Conservation (phyloP, 305 asterid genomes). For the Fraxinus velutina region DNA sequence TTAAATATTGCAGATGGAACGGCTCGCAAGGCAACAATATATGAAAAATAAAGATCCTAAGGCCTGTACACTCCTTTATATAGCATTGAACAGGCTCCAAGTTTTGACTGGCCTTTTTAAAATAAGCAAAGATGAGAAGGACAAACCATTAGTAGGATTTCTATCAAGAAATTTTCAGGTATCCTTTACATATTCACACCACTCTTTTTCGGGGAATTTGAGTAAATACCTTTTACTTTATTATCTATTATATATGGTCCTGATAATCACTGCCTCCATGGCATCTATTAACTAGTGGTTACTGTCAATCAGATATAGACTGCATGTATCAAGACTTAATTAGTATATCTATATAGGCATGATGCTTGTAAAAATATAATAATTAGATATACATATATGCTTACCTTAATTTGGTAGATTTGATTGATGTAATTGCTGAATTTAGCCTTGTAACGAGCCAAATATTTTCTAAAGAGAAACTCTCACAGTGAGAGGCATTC, state of each 20-base stretch:
- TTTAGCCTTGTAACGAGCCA: neutral
- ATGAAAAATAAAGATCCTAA: slow-evolving; percentile 88
- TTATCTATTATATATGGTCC: slow-evolving; percentile 15
- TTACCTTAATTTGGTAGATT: neutral
- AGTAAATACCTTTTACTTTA: slow-evolving; percentile 2
- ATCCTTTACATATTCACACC: slow-evolving; percentile 17
- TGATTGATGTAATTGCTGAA: neutral
- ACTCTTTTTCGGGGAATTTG: slow-evolving; percentile 4
- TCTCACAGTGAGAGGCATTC: neutral
- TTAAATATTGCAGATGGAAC: slow-evolving; percentile 72
- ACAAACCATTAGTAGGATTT: slow-evolving; percentile 83
- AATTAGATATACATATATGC: neutral
- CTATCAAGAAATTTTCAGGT: slow-evolving; percentile 95
- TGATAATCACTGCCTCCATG: slow-evolving; percentile 5
- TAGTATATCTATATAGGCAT: neutral
- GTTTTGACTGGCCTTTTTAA: slow-evolving; percentile 95
- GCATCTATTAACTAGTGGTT: slow-evolving; percentile 23
- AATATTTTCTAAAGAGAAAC: neutral
- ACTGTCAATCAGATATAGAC: neutral
- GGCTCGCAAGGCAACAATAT: slow-evolving; percentile 80
- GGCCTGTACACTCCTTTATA: slow-evolving; percentile 89
- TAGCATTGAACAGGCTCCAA: slow-evolving; percentile 86
- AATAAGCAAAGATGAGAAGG: slow-evolving; percentile 93
- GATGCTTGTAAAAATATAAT: neutral
- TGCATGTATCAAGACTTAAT: neutral